Conservation (phyloP, 148 eudicot genomes). For the Cornus suecica region DNA sequence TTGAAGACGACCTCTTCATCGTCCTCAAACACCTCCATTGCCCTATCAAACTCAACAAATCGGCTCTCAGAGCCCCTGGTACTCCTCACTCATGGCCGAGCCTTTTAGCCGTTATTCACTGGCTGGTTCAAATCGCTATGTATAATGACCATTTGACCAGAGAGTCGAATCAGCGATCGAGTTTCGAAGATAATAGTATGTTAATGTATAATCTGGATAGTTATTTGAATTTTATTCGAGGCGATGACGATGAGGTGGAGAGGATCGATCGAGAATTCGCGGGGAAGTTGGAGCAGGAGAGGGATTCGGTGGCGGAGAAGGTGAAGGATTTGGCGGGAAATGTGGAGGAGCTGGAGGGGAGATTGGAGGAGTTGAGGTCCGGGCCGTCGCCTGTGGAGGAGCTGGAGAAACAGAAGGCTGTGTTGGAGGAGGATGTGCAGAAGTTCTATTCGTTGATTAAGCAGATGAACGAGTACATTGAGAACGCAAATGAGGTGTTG, state of each 20-base stretch:
- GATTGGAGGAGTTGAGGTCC: constrained; percentile 43
- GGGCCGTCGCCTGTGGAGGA: constrained; percentile 56
- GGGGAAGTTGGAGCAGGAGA: constrained; percentile 44
- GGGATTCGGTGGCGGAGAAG: constrained; percentile 26
- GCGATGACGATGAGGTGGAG: constrained; percentile 65
- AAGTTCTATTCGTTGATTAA: constrained; percentile 56
- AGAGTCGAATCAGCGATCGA: constrained; percentile 16
- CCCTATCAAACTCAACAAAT: constrained; percentile 69
- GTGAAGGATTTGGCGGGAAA: constrained; percentile 34
- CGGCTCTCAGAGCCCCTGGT: constrained; percentile 73
- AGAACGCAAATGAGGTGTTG: constrained; percentile 48
- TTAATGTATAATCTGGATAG: constrained; percentile 39
- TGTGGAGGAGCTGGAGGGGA: constrained; percentile 42
- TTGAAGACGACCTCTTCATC: constrained; percentile 58
- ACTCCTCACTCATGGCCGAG: constrained; percentile 81
- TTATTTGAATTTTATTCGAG: constrained; percentile 58
- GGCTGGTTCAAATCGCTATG: constrained; percentile 69
- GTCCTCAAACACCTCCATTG: constrained; percentile 53
- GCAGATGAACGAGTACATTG: constrained; percentile 37
- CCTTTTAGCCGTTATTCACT: constrained; percentile 60
- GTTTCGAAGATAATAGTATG: constrained; percentile 32
- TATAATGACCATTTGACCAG: constrained; percentile 39
- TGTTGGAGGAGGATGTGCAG: constrained; percentile 57
- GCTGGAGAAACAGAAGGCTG: constrained; percentile 45
- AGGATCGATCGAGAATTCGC: constrained; percentile 44